phyloP scores from a whole-genome alignment of 495 filamentous ascomycete genomes.

The Lichenothelia convexa region DNA sequence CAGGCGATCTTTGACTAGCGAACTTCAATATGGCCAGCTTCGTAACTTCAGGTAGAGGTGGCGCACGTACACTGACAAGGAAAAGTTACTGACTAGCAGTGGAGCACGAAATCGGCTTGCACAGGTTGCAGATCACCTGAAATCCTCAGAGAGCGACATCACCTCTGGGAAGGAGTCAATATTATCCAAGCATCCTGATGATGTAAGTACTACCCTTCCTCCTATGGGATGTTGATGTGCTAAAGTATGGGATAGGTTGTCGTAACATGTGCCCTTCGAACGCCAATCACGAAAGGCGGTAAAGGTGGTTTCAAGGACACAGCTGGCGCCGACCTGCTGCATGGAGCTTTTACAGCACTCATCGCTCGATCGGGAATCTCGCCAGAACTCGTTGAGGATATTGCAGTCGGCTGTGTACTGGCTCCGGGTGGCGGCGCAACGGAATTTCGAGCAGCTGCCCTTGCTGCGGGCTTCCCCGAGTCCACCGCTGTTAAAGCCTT shows the following conservation, averaged over 20 bases:
- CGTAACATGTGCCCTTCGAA: slow-evolving; percentile 81
- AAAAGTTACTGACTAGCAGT: slow-evolving; percentile 5
- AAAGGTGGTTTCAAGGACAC: slow-evolving; percentile 95
- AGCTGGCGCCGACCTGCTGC: slow-evolving; percentile 64
- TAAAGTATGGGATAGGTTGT: slow-evolving; percentile 40
- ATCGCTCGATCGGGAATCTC: slow-evolving; percentile 72
- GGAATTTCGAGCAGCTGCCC: slow-evolving; percentile 81
- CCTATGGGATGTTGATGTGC: neutral
- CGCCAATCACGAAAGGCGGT: slow-evolving; percentile 78
- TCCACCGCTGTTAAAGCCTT: slow-evolving; percentile 61
- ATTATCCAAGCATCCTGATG: slow-evolving; percentile 46
- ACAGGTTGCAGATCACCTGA: slow-evolving; percentile 45
- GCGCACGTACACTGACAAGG: no score
- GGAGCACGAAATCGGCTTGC: slow-evolving; percentile 42
- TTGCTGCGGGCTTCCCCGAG: slow-evolving; percentile 84
- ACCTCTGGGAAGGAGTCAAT: slow-evolving; percentile 32
- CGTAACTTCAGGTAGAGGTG: no score
- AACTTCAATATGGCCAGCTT: no score
- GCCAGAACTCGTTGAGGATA: slow-evolving; percentile 70
- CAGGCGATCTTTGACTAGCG: no score
- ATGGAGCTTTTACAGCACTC: slow-evolving; percentile 62
- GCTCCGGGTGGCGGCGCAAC: slow-evolving; percentile 89
- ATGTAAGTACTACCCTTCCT: slow-evolving; percentile 16
- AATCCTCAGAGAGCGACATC: slow-evolving; percentile 19
- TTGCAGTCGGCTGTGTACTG: slow-evolving; percentile 81